Base-by-base conservation (phyloP, 192 early-diverging fungal species). In the Dissophora globulifera region DNA sequence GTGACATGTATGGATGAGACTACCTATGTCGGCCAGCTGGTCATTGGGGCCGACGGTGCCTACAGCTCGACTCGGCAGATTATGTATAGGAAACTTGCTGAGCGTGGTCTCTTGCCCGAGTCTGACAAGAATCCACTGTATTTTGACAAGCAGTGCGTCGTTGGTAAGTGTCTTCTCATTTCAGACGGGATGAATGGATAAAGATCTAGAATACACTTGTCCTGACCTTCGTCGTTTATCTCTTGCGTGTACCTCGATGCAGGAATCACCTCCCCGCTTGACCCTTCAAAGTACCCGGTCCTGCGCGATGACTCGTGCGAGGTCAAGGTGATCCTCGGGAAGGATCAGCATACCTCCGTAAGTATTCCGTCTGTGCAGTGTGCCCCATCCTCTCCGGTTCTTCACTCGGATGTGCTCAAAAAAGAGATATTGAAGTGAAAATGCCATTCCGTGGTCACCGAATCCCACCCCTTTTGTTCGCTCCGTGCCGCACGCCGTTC, bases 281-380 rank as follows among this genome's bases (percentile, higher is more conserved):
- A 76, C 46, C 72, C 72, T 13, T 48, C 32, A 61, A 76, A 67
- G 35, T 76, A 76, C 30, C 72, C 72, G 31, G 72, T 67, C 19
- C 47, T 76, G 16, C 29, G 41, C 27, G 72, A 76, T 17, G 63
- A 66, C 11, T 59, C 57, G 58, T 76, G 72, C 33, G 72, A 76
- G 29, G 72, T 76, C 38, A 76, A 76, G 23, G 72, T 76, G 7
- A 26, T 76, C 20, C 51, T 76, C 15, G 72, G 72, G 29, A 76
- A 76, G 32, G 72, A 76, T 41, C 72, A 76, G 29, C 63, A 76
- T 38, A 76, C 72, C 11, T 76, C 72, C 16, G 72, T 76, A 76
- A 62, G 64, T 62, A 26, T 20, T 32, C n/a, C 1, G 4, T 31
- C 0, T 2, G 9, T 22, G 15, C 51, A 12, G 19, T 40, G 31